A percentile compares a stretch with the other conserved stretches of the same genome.
These are phyloP conservation scores for Phytophthora sojae DNA, from an alignment of 352 stramenopile species.

Conservation along the genomic window DNA sequence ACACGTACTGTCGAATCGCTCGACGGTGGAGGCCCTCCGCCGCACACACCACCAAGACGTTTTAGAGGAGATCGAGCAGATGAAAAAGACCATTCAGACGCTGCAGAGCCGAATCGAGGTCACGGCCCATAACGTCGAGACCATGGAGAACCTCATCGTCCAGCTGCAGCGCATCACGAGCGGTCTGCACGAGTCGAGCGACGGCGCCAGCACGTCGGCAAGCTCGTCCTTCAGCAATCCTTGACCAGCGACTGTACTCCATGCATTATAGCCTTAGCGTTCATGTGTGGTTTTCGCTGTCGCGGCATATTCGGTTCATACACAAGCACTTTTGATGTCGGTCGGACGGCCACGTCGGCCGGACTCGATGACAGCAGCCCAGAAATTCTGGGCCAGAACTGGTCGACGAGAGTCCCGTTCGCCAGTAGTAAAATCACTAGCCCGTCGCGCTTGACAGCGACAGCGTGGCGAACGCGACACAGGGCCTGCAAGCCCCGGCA, in stretches of 20 bases:
- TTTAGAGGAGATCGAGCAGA: slow-evolving; percentile 42
- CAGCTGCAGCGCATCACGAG: slow-evolving; percentile 37
- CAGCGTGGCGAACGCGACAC: background rate
- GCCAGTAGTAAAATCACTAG: background rate
- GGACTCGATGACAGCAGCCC: background rate
- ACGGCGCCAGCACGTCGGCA: background rate
- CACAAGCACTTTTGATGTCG: background rate
- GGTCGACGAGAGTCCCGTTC: background rate
- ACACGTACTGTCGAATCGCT: slow-evolving; percentile 26
- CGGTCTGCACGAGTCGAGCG: background rate
- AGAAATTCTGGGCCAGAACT: too few species aligned
- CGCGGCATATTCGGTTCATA: too few species aligned
- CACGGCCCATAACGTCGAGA: slow-evolving; percentile 36
- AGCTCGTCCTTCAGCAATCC: background rate
- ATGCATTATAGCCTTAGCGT: background rate
- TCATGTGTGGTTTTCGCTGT: background rate
- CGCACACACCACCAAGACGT: slow-evolving; percentile 33
- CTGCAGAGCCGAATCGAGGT: slow-evolving; percentile 43
- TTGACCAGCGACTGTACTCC: background rate
- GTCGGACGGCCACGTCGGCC: background rate
- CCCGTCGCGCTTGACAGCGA: background rate
- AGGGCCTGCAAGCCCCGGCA: background rate
- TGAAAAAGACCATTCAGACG: slow-evolving; percentile 30
- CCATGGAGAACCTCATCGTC: slow-evolving; percentile 40
- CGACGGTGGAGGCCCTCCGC: slow-evolving; percentile 20